Conservation (phyloP, 208 protist genomes). For the Angomonas deanei region DNA sequence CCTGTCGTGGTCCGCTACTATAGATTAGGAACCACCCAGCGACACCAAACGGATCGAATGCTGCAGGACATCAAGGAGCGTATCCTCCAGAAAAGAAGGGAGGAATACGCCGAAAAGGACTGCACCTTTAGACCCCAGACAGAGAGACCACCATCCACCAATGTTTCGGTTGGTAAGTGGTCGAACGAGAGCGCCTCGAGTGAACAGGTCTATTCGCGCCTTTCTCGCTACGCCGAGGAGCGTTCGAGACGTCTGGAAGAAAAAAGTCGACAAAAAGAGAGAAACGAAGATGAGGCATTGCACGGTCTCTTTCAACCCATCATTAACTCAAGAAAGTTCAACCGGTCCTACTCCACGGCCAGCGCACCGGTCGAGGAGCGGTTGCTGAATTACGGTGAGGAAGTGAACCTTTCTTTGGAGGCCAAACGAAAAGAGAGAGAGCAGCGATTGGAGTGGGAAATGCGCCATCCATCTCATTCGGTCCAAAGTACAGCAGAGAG, state of each 20-base stretch:
- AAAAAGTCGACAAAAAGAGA: slow-evolving; percentile 19
- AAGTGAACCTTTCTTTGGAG: slow-evolving; percentile 26
- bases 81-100: slow-evolving; percentile 3
- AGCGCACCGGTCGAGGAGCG: slow-evolving; percentile 65
- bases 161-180: background rate
- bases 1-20: slow-evolving; percentile 20
- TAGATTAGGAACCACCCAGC: slow-evolving; percentile 54
- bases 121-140: slow-evolving; percentile 31
- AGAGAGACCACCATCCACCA: background rate
- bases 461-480: background rate
- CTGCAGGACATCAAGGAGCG: slow-evolving; percentile 21
- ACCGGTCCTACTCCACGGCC: slow-evolving; percentile 10
- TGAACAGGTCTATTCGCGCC: background rate
- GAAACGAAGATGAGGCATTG: slow-evolving; percentile 30
- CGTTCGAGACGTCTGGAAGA: slow-evolving; percentile 22
- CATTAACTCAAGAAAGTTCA: slow-evolving; percentile 21
- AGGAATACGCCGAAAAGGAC: slow-evolving; percentile 5
- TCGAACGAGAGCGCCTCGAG: background rate
- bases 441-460: slow-evolving; percentile 16
- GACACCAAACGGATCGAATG: slow-evolving; percentile 44
- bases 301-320: slow-evolving; percentile 43
- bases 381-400: slow-evolving; percentile 69
- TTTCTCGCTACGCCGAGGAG: background rate
- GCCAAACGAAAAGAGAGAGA: slow-evolving; percentile 26
- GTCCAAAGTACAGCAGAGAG: slow-evolving; percentile 10